These are phyloP conservation scores for Curvularia lunata DNA, from an alignment of 2,329 filamentous ascomycete genomes.

Conservation along the genomic window DNA sequence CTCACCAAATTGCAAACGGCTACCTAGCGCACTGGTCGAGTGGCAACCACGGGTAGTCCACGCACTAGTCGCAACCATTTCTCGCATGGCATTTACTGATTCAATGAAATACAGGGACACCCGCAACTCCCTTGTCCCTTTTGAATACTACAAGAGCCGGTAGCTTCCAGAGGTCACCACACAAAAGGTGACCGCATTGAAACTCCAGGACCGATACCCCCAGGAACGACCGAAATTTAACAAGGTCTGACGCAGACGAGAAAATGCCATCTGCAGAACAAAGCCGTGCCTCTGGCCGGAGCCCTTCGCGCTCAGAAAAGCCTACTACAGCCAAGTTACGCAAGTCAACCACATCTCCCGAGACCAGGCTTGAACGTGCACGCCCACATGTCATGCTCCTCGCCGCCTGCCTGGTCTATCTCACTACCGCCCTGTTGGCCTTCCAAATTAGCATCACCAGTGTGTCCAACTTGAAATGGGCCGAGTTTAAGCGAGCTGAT, in stretches of 20 bases:
- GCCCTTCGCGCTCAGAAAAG: background rate
- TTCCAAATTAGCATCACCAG: slow-evolving; percentile 12
- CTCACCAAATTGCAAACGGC: background rate
- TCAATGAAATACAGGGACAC: background rate
- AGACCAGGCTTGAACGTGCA: slow-evolving; percentile 4
- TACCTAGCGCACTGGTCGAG: background rate
- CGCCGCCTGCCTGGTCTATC: slow-evolving; percentile 11
- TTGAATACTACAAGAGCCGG: background rate
- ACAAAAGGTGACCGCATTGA: background rate
- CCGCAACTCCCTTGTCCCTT: background rate
- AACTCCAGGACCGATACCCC: background rate
- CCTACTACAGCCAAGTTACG: background rate
- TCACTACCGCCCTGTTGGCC: slow-evolving; percentile 14
- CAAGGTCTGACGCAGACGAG: background rate
- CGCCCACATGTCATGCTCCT: slow-evolving; percentile 15
- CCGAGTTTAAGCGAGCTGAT: slow-evolving; percentile 13
- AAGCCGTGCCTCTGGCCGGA: background rate
- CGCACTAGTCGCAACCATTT: slow-evolving; percentile 1
- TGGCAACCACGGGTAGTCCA: slow-evolving; percentile 5
- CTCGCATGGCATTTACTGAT: background rate
- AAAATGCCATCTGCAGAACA: background rate
- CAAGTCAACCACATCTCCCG: background rate
- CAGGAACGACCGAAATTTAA: background rate
- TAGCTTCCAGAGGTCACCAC: background rate
- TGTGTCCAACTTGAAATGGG: slow-evolving; percentile 6